Base-by-base conservation (phyloP, 768 basidiomycete species). In the Exsudoporus frostii region DNA sequence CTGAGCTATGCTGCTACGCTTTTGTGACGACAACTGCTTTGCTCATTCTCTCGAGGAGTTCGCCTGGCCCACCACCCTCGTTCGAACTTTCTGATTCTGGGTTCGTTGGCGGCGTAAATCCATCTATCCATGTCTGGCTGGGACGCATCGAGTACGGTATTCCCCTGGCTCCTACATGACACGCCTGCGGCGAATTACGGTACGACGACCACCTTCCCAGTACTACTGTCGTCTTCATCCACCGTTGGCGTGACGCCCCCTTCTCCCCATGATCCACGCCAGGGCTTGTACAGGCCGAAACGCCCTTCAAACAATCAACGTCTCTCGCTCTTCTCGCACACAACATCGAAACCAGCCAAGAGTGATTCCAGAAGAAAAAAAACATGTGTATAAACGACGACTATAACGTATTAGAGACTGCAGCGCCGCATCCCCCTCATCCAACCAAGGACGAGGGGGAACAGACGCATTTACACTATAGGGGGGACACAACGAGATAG, bases 331-430 rank as follows among this genome's bases (percentile, higher is more conserved):
- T 3, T 20, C 30, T 45, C 22, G 22, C 45, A 24, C 20, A 22
- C 0, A 19, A 29, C 14, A 7, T 11, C 10, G 15, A 22, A 22
- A 7, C 15, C 32, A 24, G 15, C 15, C 15, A 11, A 24, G 32
- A 7, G 25, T 25, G 7, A 15, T 19, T 27, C 36, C 5, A 20
- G 33, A 50, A 24, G n/a, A 27, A 27, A 36, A 24, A 14, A 36
- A 24, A 3, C 32, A 13, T 11, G 19, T 44, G 57, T 66, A 71
- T 70, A 68, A 68, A 68, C 62, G 56, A 70, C 34, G 62, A 68
- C 58, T 68, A 71, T 71, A 68, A 71, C 22, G 62, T 69, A 68
- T 71, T 71, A 71, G 65, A 62, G 55, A 67, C 49, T 53, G 55
- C 65, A 56, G 49, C 60, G 45, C 54, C 55, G 19, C 38, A 19